Base-by-base conservation (phyloP, 139 green algal genomes). In the Nannochloris sp. region DNA sequence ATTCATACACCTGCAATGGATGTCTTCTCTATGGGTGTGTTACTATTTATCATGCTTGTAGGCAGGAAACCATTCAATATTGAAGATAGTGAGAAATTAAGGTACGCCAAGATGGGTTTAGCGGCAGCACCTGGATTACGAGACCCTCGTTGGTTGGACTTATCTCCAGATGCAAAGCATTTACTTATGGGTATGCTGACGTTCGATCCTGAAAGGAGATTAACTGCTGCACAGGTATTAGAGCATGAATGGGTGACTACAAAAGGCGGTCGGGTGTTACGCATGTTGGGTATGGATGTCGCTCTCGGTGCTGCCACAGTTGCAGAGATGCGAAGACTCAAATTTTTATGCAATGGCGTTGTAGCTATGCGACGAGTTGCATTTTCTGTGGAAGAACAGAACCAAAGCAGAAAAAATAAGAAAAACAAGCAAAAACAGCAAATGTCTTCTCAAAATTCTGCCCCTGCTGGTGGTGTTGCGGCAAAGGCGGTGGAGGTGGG, bases 31-130 rank as follows among this genome's bases (percentile, higher is more conserved):
- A 56, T 85, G 67, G 78, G 78, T 4, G 71, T 78, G 19, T 45
- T 85, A 6, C 57, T 81, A 2, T 85, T 85, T 33, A 53, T 85
- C 27, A 72, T 85, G 75, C 61, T 84, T 32, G 75, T 83, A 24
- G 78, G 78, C 0, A 70, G 78, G 39, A 85, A 84, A 59, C 78
- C 78, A 32, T 85, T 72, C 64, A 71, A 77, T 61, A 55, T 84
- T 51, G 48, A 70, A 47, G 55, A 85, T 25, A 73, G 44, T 30
- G 67, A 81, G 54, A 73, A 68, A 25, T 70, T 85, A 27, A 54
- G 42, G 4, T 85, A 85, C 38, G 37, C 34, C 9, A 29, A 60
- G 14, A 73, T 78, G 38, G 10, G 38, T 23, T 47, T 85, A 13
- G 29, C 36, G 4, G 65, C 80, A 25, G 72, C 70, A 7, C 77